Evolutionary conservation across 495 filamentous ascomycete species (phyloP).

Genomic region (Immersiella caudata): DNA sequence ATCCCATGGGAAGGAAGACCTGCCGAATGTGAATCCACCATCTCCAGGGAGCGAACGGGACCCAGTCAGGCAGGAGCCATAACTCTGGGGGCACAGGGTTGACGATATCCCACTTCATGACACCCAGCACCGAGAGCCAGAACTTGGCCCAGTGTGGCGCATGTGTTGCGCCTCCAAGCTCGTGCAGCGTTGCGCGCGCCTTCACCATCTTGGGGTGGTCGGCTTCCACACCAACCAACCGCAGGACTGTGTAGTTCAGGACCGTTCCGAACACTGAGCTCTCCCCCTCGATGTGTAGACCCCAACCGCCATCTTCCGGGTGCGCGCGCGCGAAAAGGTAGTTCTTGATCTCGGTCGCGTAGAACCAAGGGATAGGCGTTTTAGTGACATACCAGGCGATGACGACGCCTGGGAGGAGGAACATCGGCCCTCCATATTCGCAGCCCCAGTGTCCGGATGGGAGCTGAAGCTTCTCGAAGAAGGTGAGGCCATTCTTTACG

Average conservation of each 20-base stretch:
- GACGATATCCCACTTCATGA: constrained; percentile 87
- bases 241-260: constrained; percentile 85
- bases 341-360: constrained; percentile 86
- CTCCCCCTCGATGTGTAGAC: constrained; percentile 93
- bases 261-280: constrained; percentile 87
- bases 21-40: constrained; percentile 99
- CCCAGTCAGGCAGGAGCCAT: constrained; percentile 95
- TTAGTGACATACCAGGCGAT: constrained; percentile 90
- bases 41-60: constrained; percentile 90
- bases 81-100: constrained; percentile 92
- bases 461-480: constrained; percentile 88
- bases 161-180: constrained; percentile 81
- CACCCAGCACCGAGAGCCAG: constrained; percentile 81
- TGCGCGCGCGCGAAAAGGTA: constrained; percentile 90
- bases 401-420: constrained; percentile 83
- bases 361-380: constrained; percentile 79
- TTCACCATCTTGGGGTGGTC: constrained; percentile 87
- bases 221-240: constrained; percentile 84
- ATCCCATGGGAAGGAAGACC: constrained; percentile 92
- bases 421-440: constrained; percentile 90
- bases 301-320: constrained; percentile 92
- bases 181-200: constrained; percentile 79
- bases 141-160: constrained; percentile 96
- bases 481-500: constrained; percentile 80
- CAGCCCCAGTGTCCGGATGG: constrained; percentile 92